Percentiles rank a stretch among this genome's conserved stretches.
phyloP scores from a whole-genome alignment of 257 asterid species.

The Misopates orontium region DNA sequence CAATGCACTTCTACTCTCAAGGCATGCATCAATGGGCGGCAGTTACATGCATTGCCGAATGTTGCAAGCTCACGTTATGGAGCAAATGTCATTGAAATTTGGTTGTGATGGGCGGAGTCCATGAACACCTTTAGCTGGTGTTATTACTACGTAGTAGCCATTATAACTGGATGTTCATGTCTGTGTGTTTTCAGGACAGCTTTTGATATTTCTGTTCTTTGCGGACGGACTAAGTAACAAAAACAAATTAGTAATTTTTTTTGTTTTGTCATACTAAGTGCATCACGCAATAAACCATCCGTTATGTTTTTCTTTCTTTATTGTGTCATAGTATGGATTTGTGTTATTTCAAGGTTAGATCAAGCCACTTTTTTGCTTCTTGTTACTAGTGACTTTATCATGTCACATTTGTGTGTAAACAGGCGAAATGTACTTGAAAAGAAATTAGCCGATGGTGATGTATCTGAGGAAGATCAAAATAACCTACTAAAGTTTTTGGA shows the following conservation, averaged over 20 bases:
- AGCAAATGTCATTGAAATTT: neutral
- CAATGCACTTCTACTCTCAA: neutral
- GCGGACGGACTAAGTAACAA: neutral
- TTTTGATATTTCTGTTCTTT: neutral
- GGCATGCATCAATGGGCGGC: neutral
- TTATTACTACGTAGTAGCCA: neutral
- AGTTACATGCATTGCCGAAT: neutral
- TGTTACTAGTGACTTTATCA: conserved; percentile 4
- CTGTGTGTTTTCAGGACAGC: neutral
- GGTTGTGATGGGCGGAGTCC: neutral
- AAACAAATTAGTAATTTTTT: neutral
- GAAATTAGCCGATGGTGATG: conserved; percentile 99
- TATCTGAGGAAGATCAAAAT: conserved; percentile 95
- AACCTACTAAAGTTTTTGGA: conserved; percentile 82
- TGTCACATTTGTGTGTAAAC: conserved; percentile 36
- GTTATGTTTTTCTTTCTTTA: conserved; percentile 1
- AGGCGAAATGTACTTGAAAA: conserved; percentile 83
- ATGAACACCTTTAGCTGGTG: neutral
- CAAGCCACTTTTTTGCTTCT: conserved; percentile 17
- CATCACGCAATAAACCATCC: neutral
- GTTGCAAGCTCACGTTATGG: neutral
- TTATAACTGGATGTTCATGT: neutral
- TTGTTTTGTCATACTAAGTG: neutral
- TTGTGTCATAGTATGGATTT: conserved; percentile 12
- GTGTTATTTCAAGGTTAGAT: conserved; percentile 4